phyloP scores from a whole-genome alignment of 148 eudicot species.

The Silene uniflora region DNA sequence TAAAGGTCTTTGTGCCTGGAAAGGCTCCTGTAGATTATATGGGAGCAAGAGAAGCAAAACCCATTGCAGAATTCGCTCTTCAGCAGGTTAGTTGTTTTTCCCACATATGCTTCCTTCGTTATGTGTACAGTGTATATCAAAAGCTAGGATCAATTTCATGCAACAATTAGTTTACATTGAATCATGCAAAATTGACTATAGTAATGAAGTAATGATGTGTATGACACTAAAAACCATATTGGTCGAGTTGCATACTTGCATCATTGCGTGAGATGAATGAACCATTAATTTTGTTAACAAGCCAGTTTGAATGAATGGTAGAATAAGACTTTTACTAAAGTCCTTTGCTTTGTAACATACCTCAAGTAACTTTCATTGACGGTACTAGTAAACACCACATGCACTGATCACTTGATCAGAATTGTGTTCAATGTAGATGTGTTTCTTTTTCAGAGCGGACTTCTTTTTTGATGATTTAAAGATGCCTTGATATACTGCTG shows the following conservation, averaged over 20 bases:
- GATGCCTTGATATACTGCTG: too few relatives aligned
- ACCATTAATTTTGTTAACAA: too few relatives aligned
- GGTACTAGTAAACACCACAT: too few relatives aligned
- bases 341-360: not conserved
- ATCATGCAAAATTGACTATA: not conserved
- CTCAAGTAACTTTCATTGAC: too few relatives aligned
- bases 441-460: too few relatives aligned
- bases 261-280: not conserved
- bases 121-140: not conserved
- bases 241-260: not conserved
- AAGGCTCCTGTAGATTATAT: constrained; percentile 79
- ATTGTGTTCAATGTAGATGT: too few relatives aligned
- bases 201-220: not conserved
- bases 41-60: constrained; percentile 89
- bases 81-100: constrained; percentile 50
- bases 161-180: not conserved
- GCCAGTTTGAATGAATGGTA: too few relatives aligned
- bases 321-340: not conserved
- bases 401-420: too few relatives aligned
- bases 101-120: not conserved
- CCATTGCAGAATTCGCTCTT: constrained; percentile 73
- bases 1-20: constrained; percentile 88
- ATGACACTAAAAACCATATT: not conserved
- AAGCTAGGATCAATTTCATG: not conserved
- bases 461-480: too few relatives aligned